Evolutionary conservation across 345 rosid species (phyloP).

Genomic region (Diplotaxis tenuifolia): DNA sequence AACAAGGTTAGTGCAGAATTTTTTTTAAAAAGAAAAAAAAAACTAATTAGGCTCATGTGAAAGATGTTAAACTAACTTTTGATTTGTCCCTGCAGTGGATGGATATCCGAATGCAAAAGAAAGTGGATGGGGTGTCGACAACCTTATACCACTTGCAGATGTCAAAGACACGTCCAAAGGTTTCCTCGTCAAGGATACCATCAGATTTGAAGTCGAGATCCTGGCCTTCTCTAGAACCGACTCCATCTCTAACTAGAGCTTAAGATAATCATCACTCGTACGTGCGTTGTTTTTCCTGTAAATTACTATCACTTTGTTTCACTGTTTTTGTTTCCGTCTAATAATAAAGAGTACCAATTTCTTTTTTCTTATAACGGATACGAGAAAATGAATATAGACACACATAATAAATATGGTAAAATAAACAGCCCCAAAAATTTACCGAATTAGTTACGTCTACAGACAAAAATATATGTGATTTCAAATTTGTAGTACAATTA

Average conservation of each 20-base stretch:
- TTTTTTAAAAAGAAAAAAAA: background rate
- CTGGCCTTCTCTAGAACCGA: conserved; percentile 19
- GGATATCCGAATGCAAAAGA: conserved; percentile 16
- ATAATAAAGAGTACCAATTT: background rate
- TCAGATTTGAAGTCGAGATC: conserved; percentile 9
- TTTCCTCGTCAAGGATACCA: background rate
- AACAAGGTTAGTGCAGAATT: conserved; percentile 1
- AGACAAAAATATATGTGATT: no score
- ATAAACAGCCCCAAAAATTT: no score
- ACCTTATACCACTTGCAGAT: conserved; percentile 15
- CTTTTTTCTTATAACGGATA: background rate
- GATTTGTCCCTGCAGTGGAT: background rate
- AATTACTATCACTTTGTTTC: background rate
- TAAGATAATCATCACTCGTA: background rate
- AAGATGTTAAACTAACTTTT: no score
- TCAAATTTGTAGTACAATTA: no score
- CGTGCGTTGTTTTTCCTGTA: background rate
- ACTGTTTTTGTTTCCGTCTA: background rate
- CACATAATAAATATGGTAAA: no score
- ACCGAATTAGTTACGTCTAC: no score
- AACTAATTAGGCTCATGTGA: no score
- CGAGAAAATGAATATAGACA: no score
- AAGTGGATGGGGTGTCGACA: conserved; percentile 22
- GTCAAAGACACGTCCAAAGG: conserved; percentile 11
- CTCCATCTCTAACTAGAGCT: background rate